A percentile compares a stretch with the other conserved stretches of the same genome.
phyloP scores from a whole-genome alignment of 345 rosid species.

The Boechera divaricarpa region DNA sequence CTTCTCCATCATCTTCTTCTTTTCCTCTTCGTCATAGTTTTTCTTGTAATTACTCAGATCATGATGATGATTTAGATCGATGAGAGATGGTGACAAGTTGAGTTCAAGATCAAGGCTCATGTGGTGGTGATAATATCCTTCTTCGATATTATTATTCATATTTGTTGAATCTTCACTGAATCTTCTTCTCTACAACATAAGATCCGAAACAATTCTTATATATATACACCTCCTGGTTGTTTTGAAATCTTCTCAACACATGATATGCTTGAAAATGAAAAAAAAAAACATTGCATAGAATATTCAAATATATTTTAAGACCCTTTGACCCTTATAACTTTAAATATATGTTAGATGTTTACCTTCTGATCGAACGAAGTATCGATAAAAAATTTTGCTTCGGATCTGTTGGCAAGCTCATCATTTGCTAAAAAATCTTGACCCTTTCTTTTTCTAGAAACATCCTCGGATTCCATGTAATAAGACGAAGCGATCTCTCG shows the following conservation, averaged over 20 bases:
- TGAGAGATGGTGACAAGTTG: conserved; percentile 60
- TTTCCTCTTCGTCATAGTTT: conserved; percentile 10
- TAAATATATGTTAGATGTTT: background rate
- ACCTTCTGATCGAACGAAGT: conserved; percentile 71
- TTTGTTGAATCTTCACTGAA: conserved; percentile 54
- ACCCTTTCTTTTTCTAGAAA: conserved; percentile 62
- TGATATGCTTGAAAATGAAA: background rate
- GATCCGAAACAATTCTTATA: background rate
- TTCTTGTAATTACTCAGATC: conserved; percentile 35
- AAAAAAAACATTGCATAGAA: background rate
- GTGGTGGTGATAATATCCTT: conserved; percentile 29
- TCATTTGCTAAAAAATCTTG: conserved; percentile 47
- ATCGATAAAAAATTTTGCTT: conserved; percentile 62
- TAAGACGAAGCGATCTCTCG: conserved; percentile 33
- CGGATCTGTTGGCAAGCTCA: conserved; percentile 50
- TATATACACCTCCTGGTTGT: background rate
- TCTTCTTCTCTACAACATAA: conserved; percentile 51
- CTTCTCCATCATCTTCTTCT: conserved; percentile 18
- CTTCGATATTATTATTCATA: conserved; percentile 47
- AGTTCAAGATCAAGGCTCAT: conserved; percentile 76
- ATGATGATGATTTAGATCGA: conserved; percentile 29
- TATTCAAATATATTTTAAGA: background rate
- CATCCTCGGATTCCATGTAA: conserved; percentile 42
- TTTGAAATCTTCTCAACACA: background rate
- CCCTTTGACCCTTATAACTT: background rate